A percentile compares a stretch with the other conserved stretches of the same genome.
Conservation (phyloP, 83 land plant genomes). For the Picea abies region DNA sequence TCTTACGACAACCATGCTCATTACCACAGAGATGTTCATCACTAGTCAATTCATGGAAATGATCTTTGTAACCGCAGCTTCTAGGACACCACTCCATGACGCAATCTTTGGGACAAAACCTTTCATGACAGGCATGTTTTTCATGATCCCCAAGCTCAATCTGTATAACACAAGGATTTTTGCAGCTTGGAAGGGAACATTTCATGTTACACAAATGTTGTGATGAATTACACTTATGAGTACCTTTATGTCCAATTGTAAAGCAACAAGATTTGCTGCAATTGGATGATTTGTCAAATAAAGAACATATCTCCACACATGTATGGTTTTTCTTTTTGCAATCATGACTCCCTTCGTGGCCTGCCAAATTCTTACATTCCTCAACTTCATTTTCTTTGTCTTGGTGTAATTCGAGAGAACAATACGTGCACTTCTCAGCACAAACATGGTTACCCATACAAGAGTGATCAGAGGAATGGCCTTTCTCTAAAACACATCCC, state of each 20-base stretch:
- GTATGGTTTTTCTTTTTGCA: constrained; percentile 12
- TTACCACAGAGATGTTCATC: constrained; percentile 28
- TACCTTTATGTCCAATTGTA: constrained; percentile 27
- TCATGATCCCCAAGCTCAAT: constrained; percentile 27
- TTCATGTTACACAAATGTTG: constrained; percentile 31
- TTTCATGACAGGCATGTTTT: constrained; percentile 31
- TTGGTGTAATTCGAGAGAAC: no score
- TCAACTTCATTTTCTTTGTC: no score
- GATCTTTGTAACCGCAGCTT: no score
- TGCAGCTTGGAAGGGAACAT: constrained; percentile 30
- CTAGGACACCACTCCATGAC: constrained; percentile 16
- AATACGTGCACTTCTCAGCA: no score
- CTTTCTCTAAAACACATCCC: no score
- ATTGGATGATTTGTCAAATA: constrained; percentile 19
- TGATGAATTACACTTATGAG: constrained; percentile 21
- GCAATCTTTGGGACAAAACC: constrained; percentile 29
- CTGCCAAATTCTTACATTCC: no score
- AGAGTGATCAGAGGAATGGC: no score
- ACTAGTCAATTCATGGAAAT: background rate
- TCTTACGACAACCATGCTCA: constrained; percentile 3
- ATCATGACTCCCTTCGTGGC: no score
- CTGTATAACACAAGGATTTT: constrained; percentile 16
- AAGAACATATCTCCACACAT: constrained; percentile 23
- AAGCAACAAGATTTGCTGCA: constrained; percentile 27
- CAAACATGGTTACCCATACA: no score